Evolutionary conservation across 192 early-diverging fungal species (phyloP), one percentile per base, ranked within the genome.

Genomic region (Lobosporangium transversale): DNA sequence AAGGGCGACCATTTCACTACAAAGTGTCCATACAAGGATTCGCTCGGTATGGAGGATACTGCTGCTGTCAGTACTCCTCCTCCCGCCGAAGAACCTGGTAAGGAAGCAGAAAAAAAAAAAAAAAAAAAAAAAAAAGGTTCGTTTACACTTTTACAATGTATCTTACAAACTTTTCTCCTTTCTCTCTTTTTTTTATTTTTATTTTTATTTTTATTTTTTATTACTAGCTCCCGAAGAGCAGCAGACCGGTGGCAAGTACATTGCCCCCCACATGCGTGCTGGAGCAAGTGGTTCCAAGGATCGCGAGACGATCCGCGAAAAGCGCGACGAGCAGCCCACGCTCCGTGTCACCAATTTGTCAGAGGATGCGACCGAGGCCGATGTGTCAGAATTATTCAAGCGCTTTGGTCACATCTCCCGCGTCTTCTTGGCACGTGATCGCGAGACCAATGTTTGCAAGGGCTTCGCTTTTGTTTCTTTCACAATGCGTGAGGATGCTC

Each of bases 21-120:
- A 65, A 95, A 95, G 81, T 99, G 97, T 89, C 97, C 97, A 52
- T 98, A 94, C 92, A 99, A 98, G 88, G 95, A 97, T 79, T 93
- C 94, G 3, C 83, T 95, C 70, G 87, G 86, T 60, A 91, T 94
- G 30, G 71, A 91, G 57, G 91, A 94, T 71, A 93, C 71, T 51
- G 71, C 92, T 36, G 83, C 53, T 30, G 44, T 32, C 23, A 51
- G 56, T 54, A 58, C 69, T 15, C 47, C 74, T 52, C 82, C 84
- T 42, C 83, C 74, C 12, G 83, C 62, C 12, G 58, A 83, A 49
- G 56, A 84, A 48, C 76, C 81, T 50, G 65, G 83, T 80, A 83
- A 68, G 68, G 48, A 57, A 4, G 32, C 26, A 17, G 21, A 7
- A 29, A 3, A 2, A 21, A 11, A 10, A 42, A 23, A 66, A 4